Conservation (phyloP, 306 rosid species). For the Lotus japonicus region DNA sequence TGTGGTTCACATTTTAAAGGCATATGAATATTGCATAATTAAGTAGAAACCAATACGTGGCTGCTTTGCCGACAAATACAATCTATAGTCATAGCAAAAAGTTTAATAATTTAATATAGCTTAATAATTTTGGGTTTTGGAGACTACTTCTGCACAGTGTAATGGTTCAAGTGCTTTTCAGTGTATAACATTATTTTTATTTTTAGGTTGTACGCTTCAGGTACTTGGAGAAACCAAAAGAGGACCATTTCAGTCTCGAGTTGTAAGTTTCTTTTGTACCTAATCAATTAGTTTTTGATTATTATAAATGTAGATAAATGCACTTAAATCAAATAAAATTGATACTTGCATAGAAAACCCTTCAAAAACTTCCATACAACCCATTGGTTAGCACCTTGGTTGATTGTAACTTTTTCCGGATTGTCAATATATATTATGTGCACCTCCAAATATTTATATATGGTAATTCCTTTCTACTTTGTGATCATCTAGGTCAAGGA, state of each 20-base stretch:
- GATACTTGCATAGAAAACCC: background rate
- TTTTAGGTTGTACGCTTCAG: slow-evolving; percentile 71
- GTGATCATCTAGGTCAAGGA: slow-evolving; percentile 46
- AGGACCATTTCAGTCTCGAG: slow-evolving; percentile 66
- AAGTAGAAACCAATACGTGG: background rate
- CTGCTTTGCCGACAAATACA: background rate
- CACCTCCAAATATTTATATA: background rate
- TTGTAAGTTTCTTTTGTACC: slow-evolving; percentile 39
- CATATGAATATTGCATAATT: background rate
- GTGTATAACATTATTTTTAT: slow-evolving; percentile 3
- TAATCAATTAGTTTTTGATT: background rate
- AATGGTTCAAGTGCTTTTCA: background rate
- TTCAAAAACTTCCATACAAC: background rate
- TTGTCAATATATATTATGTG: background rate
- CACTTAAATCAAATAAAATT: background rate
- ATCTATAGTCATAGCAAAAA: background rate
- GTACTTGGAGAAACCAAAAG: slow-evolving; percentile 68
- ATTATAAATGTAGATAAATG: background rate
- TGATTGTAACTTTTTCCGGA: background rate
- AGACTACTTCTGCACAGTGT: background rate
- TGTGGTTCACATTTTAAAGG: background rate
- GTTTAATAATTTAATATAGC: background rate
- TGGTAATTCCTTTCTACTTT: background rate
- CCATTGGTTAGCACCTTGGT: background rate
- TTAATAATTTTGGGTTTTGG: background rate